Evolutionary conservation across 2,329 filamentous ascomycete genomes (phyloP), one percentile per base, ranked within the genome.

Genomic region (Leptographium lundbergii): DNA sequence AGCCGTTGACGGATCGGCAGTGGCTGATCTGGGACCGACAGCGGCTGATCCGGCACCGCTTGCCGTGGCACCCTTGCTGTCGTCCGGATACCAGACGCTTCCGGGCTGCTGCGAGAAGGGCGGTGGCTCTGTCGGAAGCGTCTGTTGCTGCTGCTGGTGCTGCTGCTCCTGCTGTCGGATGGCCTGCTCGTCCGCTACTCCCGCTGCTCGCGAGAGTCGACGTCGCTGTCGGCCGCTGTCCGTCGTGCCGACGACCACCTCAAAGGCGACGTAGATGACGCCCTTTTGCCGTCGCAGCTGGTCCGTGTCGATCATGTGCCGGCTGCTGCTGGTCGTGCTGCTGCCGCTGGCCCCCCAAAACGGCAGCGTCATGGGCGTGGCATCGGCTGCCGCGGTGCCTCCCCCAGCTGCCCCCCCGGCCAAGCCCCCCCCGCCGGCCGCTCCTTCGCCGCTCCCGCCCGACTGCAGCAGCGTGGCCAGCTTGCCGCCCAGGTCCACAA

Each of bases 401-500:
- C 3, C 50, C 19, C n/a, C 10, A 13, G 19, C 47, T 11, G 3
- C 22, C 55, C 63, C 61, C 5, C 47, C 68, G 70, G 72, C 67
- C 73, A 11, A 29, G 11, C 13, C 22, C 3, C 53, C 53, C 29
- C 4, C 32, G 14, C 27, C 47, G 7, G 9, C 36, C 45, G 48
- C 48, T 27, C 22, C 42, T 4, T 45, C 11, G 13, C 4, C 36
- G 55, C 74, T 66, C 64, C 22, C 81, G 14, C 60, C 81, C 50
- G 84, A 80, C 66, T 90, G 86, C 56, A 83, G 71, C 63, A 90
- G 84, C n/a, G 82, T 83, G 1, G 86, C 82, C 48, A 96, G 74
- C 69, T 90, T 94, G 45, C 92, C 92, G 54, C 94, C 91, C 0
- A 97, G 78, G 68, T 99, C 94, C 25, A 96, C 83, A 32, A 97